Conservation (phyloP, 176 grass and related monocot species). For the Coix lacrymajobi region DNA sequence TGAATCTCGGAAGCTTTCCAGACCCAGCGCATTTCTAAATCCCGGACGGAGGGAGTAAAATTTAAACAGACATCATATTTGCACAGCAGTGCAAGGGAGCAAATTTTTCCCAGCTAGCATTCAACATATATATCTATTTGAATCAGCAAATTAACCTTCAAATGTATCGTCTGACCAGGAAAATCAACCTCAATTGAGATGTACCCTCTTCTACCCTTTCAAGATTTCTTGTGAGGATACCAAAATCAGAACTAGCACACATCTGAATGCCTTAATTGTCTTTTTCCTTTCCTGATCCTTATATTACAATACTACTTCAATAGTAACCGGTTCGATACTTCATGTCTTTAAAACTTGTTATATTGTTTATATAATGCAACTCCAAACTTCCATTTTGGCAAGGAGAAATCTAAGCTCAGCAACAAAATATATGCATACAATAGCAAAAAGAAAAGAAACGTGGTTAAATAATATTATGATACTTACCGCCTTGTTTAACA, state of each 20-base stretch:
- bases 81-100: not conserved
- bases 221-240: not conserved
- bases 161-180: not conserved
- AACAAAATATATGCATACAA: not conserved
- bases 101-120: not conserved
- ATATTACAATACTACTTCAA: not conserved
- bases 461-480: not conserved
- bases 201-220: not conserved
- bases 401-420: not conserved
- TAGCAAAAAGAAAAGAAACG: not conserved
- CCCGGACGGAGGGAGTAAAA: not conserved
- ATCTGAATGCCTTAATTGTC: not conserved
- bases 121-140: not conserved
- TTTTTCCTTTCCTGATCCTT: not conserved
- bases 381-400: not conserved
- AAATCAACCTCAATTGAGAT: not conserved
- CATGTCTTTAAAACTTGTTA: not conserved
- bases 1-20: not conserved
- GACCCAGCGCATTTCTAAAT: not conserved
- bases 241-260: not conserved
- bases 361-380: not conserved
- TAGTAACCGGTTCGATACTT: not conserved
- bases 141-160: not conserved
- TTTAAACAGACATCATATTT: not conserved
- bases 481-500: constrained; percentile 54